Base-by-base conservation (phyloP, 768 basidiomycete genomes). In the Rhodotorula taiwanensis region DNA sequence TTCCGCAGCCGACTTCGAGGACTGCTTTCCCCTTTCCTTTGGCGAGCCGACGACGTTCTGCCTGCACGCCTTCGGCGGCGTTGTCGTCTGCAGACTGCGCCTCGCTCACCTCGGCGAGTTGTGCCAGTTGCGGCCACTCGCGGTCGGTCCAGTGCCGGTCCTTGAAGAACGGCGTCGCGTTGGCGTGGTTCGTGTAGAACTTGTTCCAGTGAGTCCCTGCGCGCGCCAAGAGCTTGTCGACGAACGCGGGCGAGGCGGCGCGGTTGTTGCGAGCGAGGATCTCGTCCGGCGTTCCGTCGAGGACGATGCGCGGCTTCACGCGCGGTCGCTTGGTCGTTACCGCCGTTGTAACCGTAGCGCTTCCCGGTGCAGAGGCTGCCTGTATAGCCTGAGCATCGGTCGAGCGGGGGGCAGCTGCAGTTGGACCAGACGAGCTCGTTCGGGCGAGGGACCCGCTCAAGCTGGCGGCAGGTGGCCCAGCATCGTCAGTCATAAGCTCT, bases 1-100 rank as follows among this genome's bases (percentile, higher is more conserved):
- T 66, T 21, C 69, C 69, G 31, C 69, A 70, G 0, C 69, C 69
- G 5, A 62, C 62, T 41, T 70, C 69, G 20, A 70, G 58, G 8
- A 70, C 58, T 10, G 55, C 53, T 39, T 60, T 66, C 2, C 61
- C 58, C 50, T 61, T 62, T 9, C 67, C 67, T 28, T 62, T 69
- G 3, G 20, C 41, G 16, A 14, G 30, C 18, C 13, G 13, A 10
- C n/a, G 9, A 10, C 23, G 27, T 13, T 49, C n/a, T n/a, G n/a
- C 59, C 34, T 45, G 30, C 34, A 13, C 52, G 20, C 13, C 6
- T 3, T 30, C 42, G 6, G 28, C 25, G 8, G 14, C 41, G 10
- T 25, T 41, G 1, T 20, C 49, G 21, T 18, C 49, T 20, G 28
- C 36, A 10, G 34, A 51, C 25, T 55, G 25, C 16, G 25, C 33